Evolutionary conservation across 371 early-diverging fungal genomes (phyloP).

Genomic region (Zopfochytrium polystomum): DNA sequence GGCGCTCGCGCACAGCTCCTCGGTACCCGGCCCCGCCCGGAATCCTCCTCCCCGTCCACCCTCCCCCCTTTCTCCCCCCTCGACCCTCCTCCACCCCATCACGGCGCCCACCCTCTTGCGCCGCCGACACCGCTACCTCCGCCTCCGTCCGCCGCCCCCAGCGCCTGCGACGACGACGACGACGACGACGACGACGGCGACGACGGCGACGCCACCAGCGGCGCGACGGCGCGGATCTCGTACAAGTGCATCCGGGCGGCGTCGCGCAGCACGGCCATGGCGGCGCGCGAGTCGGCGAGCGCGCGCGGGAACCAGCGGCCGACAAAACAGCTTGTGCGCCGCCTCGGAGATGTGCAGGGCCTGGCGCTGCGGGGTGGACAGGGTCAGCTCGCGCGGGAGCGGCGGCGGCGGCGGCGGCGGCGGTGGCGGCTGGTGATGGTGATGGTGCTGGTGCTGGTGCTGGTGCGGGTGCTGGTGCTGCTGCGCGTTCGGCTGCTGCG

Average conservation of each 20-base stretch:
- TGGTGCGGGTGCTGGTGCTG: conserved; percentile 1
- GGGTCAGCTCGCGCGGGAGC: conserved; percentile 8
- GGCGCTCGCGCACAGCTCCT: too few relatives aligned
- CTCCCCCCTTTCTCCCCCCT: too few relatives aligned
- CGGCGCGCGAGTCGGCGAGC: conserved; percentile 16
- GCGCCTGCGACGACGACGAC: too few relatives aligned
- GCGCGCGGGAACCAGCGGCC: conserved; percentile 50
- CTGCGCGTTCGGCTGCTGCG: conserved; percentile 5
- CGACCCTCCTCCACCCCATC: too few relatives aligned
- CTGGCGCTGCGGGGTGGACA: conserved; percentile 28
- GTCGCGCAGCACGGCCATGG: conserved; percentile 30
- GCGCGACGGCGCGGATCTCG: conserved; percentile 38
- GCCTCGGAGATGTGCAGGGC: conserved; percentile 40
- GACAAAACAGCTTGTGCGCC: conserved; percentile 48
- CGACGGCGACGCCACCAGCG: too few relatives aligned
- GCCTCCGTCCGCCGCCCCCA: too few relatives aligned
- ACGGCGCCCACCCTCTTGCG: too few relatives aligned
- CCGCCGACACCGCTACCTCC: too few relatives aligned
- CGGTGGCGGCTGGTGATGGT: conserved; percentile 5
- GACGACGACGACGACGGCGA: too few relatives aligned
- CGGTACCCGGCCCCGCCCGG: too few relatives aligned
- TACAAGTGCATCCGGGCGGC: conserved; percentile 45
- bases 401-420: not conserved
- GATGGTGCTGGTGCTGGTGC: conserved; percentile 5
- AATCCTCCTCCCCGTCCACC: too few relatives aligned